Evolutionary conservation across 768 basidiomycete genomes (phyloP).

Genomic region (Roridomyces roridus): DNA sequence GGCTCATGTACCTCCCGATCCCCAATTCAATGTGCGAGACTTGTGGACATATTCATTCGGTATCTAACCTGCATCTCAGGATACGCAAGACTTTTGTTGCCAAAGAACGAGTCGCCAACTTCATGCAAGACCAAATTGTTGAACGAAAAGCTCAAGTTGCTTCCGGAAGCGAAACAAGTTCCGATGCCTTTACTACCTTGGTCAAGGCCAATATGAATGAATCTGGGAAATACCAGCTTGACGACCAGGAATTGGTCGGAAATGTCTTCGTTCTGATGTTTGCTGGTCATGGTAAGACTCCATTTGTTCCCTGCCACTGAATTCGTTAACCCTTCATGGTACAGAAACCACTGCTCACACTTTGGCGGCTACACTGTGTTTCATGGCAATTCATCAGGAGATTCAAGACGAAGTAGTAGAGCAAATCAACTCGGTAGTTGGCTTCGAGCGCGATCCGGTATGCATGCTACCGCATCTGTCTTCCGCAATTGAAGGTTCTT

Average conservation of each 20-base stretch:
- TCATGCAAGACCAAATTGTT: constrained; percentile 45
- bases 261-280: constrained; percentile 58
- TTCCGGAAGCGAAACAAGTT: constrained; percentile 15
- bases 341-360: constrained; percentile 56
- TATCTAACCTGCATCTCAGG: constrained; percentile 20
- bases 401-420: constrained; percentile 54
- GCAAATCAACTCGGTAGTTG: constrained; percentile 46
- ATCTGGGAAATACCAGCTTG: constrained; percentile 42
- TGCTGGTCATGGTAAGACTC: constrained; percentile 58
- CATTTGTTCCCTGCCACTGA: not conserved
- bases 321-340: not conserved
- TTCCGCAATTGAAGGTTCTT: not conserved
- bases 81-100: constrained; percentile 36
- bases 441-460: constrained; percentile 41
- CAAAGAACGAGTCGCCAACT: constrained; percentile 35
- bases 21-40: constrained; percentile 18
- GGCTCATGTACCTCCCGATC: constrained; percentile 43
- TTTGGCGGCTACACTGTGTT: constrained; percentile 52
- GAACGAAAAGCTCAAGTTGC: constrained; percentile 38
- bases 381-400: constrained; percentile 51
- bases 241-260: too few relatives aligned
- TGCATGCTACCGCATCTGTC: not conserved
- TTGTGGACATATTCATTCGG: not conserved
- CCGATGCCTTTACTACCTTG: constrained; percentile 49
- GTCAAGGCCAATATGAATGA: constrained; percentile 55